These are phyloP conservation scores for Pulveroboletus sp. DNA, from an alignment of 768 basidiomycete species.

Conservation along the genomic window DNA sequence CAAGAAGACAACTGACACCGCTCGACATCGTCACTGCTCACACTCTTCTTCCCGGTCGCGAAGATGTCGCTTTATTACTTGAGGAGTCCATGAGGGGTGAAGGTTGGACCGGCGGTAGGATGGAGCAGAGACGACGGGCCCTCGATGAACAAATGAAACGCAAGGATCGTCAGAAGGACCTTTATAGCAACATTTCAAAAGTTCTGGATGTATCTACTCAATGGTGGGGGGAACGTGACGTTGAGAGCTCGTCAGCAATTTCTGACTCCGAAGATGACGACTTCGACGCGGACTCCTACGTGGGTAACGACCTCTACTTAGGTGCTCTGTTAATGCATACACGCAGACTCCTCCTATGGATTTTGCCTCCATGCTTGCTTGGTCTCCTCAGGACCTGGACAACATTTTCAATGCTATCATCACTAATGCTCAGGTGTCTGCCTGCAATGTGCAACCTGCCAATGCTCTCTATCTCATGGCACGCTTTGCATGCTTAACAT, in stretches of 20 bases:
- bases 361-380: constrained; percentile 89
- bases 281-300: constrained; percentile 46
- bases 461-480: constrained; percentile 88
- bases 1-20: constrained; percentile 76
- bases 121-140: constrained; percentile 61
- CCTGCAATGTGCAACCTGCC: constrained; percentile 80
- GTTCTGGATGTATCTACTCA: constrained; percentile 50
- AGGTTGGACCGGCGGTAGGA: constrained; percentile 76
- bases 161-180: constrained; percentile 45
- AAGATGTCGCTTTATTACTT: constrained; percentile 81
- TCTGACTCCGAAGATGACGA: constrained; percentile 50
- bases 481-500: constrained; percentile 88
- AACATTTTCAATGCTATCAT: constrained; percentile 80
- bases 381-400: constrained; percentile 74
- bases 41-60: constrained; percentile 72
- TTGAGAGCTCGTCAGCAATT: constrained; percentile 40
- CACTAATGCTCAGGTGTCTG: constrained; percentile 62
- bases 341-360: constrained; percentile 66
- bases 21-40: constrained; percentile 88
- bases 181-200: constrained; percentile 56
- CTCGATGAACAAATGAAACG: constrained; percentile 56
- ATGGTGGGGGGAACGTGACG: constrained; percentile 62
- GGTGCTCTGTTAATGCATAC: constrained; percentile 5
- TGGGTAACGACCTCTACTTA: constrained; percentile 23
- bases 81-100: constrained; percentile 84